Base-by-base conservation (phyloP, 2,329 filamentous ascomycete genomes). In the Phaeosphaeriaceae sp. region DNA sequence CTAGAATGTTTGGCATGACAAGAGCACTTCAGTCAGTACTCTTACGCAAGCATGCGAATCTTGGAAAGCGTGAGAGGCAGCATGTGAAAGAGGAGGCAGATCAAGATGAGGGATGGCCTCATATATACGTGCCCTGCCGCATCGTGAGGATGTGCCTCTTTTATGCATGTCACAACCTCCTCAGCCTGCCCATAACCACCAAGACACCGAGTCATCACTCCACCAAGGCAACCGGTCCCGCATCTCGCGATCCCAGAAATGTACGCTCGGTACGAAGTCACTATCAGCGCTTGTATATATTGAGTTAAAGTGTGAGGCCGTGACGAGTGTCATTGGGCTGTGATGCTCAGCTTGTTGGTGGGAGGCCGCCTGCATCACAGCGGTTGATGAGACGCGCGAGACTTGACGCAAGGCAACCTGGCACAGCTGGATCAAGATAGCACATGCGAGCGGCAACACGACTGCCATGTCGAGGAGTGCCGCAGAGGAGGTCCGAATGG, bases 161-260 rank as follows among this genome's bases (percentile, higher is more conserved):
- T 61, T 68, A 68, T 62, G 62, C 44, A 25, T 27, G n/a, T 21
- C 15, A 45, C 46, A 21, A 40, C 31, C 21, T 25, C 9, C 48
- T 51, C 41, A 55, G 50, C 41, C 58, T 46, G 53, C 54, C 52
- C 49, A 52, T 51, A 47, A 54, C 27, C 47, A 27, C 31, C 33
- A 31, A 49, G 17, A 48, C 25, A 48, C 22, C 56, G 51, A 58
- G 56, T 59, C 61, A 57, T 62, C 49, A 40, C 36, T 19, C 20
- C 48, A 57, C 50, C 60, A 62, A 70, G 67, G 66, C 67, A 68
- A 56, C 66, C 53, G 57, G 57, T 58, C 63, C 63, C 65, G 63
- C 63, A 40, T 49, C 44, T 45, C 45, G n/a, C 55, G 44, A 46
- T 60, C 25, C 62, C 58, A 63, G 56, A 55, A 31, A 46, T 51